Base-by-base conservation (phyloP, 2,329 filamentous ascomycete genomes). In the Ophiostoma ulmi region DNA sequence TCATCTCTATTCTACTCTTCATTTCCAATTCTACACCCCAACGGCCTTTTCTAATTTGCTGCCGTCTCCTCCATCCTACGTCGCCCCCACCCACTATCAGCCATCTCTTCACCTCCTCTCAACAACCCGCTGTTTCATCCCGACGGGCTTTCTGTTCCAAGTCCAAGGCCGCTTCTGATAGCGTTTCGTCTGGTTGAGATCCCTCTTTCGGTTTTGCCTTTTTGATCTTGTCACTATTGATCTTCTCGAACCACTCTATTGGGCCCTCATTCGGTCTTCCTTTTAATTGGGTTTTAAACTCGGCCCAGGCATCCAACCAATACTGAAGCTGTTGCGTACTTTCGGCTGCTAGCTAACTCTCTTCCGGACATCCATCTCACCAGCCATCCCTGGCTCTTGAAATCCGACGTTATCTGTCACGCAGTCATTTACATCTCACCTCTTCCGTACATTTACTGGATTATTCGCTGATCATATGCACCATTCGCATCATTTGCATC, bases 21-120 rank as follows among this genome's bases (percentile, higher is more conserved):
- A n/a, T 58, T 58, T 14, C 10, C 22, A 14, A 22, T 17, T 22
- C 52, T 26, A 26, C 8, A 26, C 52, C 4, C 48, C 39, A 13
- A 55, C 48, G 2, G 52, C 26, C n/a, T 10, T 13, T n/a, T 22
- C 52, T 26, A 48, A 48, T 58, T 26, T 58, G 17, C n/a, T 26
- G n/a, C 22, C 52, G 52, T 58, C 52, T 58, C 52, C 52, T 58
- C 52, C 52, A 58, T 58, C n/a, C 52, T 58, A 58, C 52, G 52
- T 26, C 11, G 52, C 52, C 52, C 52, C 52, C 52, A 58, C 52
- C n/a, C 52, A 58, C 52, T 58, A 22, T 58, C 52, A 22, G 22
- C 48, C 48, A 55, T n/a, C 48, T 55, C 48, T n/a, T 55, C 52
- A 26, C 52, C 52, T 26, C 52, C 22, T 26, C 52, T 13, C 52